Evolutionary conservation across 306 rosid species (phyloP), one percentile per base, ranked within the genome.

Genomic region (Parietaria judaica): DNA sequence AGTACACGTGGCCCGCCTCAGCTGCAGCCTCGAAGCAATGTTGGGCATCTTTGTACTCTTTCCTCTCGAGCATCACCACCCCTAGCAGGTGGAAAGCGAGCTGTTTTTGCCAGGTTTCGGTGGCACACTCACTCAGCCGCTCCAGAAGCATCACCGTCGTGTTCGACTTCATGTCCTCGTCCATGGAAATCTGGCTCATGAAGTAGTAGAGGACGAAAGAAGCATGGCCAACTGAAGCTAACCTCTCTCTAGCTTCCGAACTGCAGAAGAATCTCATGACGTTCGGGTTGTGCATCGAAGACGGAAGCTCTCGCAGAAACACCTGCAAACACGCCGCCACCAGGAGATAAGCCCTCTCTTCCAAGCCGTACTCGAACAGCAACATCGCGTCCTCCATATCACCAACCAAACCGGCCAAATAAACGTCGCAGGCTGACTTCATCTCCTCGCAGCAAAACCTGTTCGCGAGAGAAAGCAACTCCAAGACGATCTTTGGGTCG

Each of bases 311-410:
- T 75, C 97, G 79, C 39, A 89, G 60, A 51, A 80, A 77, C 74
- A 86, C 83, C 78, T 89, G 97, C 83, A 89, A 80, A 74, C 97
- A 86, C 72, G 97, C 87, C 7, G 89, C 92, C 58, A 89, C 92
- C 10, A 89, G 72, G 60, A 89, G 77, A 65, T 82, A 72, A 0
- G 95, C 87, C 0, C 59, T 75, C 80, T 86, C 97, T 75, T 84
- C 97, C 59, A 89, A 53, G 17, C 88, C 97, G 57, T 89, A 84
- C 60, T 86, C 97, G 38, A 89, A 51, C 11, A 89, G 70, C 74
- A 80, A 62, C 74, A 66, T 36, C 2, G 92, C 92, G 14, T 75
- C 78, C 39, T 89, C 95, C 60, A 84, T 16, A 41, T 86, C 95
- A 67, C 63, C 67, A 70, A 89, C 81, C 66, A 89, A 41, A 11